These are phyloP conservation scores for Fusarium albidum DNA, from an alignment of 2,329 filamentous ascomycete genomes.

Conservation along the genomic window DNA sequence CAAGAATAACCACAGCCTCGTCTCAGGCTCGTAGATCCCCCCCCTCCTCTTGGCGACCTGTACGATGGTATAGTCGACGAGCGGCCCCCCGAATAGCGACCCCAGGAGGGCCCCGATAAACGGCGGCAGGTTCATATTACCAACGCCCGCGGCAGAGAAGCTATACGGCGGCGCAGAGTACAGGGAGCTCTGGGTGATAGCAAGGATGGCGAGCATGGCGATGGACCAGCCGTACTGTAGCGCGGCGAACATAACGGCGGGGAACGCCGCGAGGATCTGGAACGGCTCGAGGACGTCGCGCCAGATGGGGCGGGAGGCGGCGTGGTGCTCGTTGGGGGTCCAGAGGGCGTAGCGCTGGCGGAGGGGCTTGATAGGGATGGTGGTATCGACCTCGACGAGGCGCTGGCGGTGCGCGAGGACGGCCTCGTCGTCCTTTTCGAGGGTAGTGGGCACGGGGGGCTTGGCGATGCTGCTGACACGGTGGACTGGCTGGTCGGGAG, in stretches of 20 bases:
- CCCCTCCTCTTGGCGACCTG: constrained; percentile 20
- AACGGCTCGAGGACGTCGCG: constrained; percentile 21
- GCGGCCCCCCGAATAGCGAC: constrained; percentile 16
- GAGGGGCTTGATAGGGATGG: constrained; percentile 21
- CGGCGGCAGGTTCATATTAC: constrained; percentile 33
- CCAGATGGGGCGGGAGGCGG: constrained; percentile 6
- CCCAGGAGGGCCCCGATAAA: constrained; percentile 24
- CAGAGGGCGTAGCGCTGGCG: constrained; percentile 16
- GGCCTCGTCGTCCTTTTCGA: neutral
- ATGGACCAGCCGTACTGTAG: constrained; percentile 23
- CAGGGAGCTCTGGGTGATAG: constrained; percentile 15
- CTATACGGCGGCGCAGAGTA: constrained; percentile 23
- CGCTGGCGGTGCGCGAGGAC: neutral
- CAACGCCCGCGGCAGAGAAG: constrained; percentile 21
- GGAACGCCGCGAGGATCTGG: constrained; percentile 6
- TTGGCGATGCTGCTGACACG: neutral
- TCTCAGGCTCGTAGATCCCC: constrained; percentile 32
- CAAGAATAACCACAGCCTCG: constrained; percentile 28
- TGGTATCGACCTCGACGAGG: neutral
- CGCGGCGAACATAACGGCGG: constrained; percentile 11
- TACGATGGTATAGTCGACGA: constrained; percentile 25
- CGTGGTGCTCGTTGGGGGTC: constrained; percentile 10
- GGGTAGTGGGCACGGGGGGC: neutral
- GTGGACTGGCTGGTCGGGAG: neutral
- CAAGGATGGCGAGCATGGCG: constrained; percentile 30